phyloP scores from a whole-genome alignment of 208 protist genomes.

The Entamoeba dispar region DNA sequence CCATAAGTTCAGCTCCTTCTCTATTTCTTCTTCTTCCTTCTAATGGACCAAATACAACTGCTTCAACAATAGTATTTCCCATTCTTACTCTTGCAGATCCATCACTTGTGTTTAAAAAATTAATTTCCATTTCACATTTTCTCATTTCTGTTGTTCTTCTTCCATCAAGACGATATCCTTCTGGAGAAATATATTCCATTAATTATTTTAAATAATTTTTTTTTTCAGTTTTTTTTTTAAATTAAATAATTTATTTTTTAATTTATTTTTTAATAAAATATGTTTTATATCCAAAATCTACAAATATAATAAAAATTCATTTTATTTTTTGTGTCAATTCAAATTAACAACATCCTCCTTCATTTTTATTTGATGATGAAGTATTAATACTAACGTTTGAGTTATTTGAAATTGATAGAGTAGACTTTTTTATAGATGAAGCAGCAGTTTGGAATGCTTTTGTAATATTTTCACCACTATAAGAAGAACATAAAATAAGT shows the following conservation, averaged over 20 bases:
- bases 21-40: neutral
- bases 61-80: neutral
- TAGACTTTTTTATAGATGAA: neutral
- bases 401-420: too few relatives aligned
- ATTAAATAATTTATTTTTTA: neutral
- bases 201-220: neutral
- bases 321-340: too few relatives aligned
- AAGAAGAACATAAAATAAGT: neutral
- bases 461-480: neutral
- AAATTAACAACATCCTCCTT: too few relatives aligned
- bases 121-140: neutral
- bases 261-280: too few relatives aligned
- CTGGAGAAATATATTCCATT: neutral
- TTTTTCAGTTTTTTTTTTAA: neutral
- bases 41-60: neutral
- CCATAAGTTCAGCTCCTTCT: neutral
- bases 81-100: neutral
- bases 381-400: too few relatives aligned
- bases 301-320: too few relatives aligned
- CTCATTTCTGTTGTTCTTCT: slow-evolving; percentile 3
- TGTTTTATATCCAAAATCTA: too few relatives aligned
- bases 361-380: too few relatives aligned
- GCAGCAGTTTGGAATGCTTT: neutral
- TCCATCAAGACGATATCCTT: slow-evolving; percentile 3
- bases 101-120: neutral